Base-by-base conservation (phyloP, 805 yeast genomes). In the Saccharomycopsis fodiens region DNA sequence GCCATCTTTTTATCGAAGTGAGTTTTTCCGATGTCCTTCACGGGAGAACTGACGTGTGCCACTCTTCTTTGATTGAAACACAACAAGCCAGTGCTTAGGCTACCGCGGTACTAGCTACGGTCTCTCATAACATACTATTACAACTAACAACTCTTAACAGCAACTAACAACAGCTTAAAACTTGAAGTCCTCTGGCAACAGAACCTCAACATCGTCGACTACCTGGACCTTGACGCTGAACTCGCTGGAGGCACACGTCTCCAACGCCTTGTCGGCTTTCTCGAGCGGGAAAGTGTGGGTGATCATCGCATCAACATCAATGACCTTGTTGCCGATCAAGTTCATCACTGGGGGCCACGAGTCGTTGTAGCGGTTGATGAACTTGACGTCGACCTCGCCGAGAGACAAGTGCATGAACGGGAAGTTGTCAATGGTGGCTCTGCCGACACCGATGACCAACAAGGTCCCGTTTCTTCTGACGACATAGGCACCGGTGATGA, bases 271-370 rank as follows among this genome's bases (percentile, higher is more conserved):
- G 21, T 58, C 66, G 6, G 76, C 74, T 10, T 72, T 63, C 51
- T 72, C 74, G 34, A 75, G 59, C 21, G 59, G 56, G 62, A 70
- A 72, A 44, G 63, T 61, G 59, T 74, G 78, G 2, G 79, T 73
- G 35, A 75, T 73, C 41, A 75, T 60, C n/a, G 59, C 53, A 54
- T 67, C 68, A 25, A 72, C 72, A 41, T 71, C 62, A 42, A 72
- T 58, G 15, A 68, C 63, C 16, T 70, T 70, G 42, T 67, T 68
- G 40, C 66, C 59, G 47, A 75, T 62, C 50, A 75, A 59, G 25
- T 72, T 67, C 51, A 75, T 74, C 10, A 69, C 74, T n/a, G 74
- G 65, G 16, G 79, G 79, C 78, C 79, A 75, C 17, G 78, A 67
- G 54, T 72, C 74, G 47, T 72, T 69, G 59, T 75, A 75, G 52